Conservation (phyloP, 1,284 basidiomycete genomes). For the Porodaedalea pini region DNA sequence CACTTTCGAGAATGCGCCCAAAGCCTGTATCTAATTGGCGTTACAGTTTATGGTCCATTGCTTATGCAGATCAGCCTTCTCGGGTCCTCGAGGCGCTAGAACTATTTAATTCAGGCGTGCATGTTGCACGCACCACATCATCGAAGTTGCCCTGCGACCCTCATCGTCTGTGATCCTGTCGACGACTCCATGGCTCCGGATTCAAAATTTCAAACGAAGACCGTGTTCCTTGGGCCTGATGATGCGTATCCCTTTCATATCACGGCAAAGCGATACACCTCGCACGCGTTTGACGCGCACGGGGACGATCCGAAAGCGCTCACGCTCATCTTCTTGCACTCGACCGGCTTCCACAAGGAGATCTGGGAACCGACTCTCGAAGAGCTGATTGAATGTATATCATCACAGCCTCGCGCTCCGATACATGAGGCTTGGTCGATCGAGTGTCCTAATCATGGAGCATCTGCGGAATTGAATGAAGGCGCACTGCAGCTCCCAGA, state of each 20-base stretch:
- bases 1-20: too few relatives aligned
- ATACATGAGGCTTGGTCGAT: constrained; percentile 50
- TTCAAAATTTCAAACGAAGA: not conserved
- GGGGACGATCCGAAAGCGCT: constrained; percentile 37
- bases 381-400: constrained; percentile 34
- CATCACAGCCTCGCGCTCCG: constrained; percentile 23
- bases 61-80: not conserved
- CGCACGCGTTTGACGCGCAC: constrained; percentile 30
- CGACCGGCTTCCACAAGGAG: constrained; percentile 66
- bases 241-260: constrained; percentile 44
- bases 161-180: not conserved
- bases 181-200: not conserved
- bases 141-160: not conserved
- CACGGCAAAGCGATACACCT: constrained; percentile 55
- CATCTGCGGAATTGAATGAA: constrained; percentile 41
- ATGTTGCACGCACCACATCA: not conserved
- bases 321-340: constrained; percentile 55
- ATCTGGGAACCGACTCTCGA: constrained; percentile 58
- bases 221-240: constrained; percentile 20
- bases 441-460: constrained; percentile 54
- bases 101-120: not conserved
- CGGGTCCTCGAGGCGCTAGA: not conserved
- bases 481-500: constrained; percentile 36
- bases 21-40: too few relatives aligned
- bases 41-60: too few relatives aligned